Evolutionary conservation across 139 green algal genomes (phyloP), one percentile per base, ranked within the genome.

Genomic region (Volvox reticuliferus): DNA sequence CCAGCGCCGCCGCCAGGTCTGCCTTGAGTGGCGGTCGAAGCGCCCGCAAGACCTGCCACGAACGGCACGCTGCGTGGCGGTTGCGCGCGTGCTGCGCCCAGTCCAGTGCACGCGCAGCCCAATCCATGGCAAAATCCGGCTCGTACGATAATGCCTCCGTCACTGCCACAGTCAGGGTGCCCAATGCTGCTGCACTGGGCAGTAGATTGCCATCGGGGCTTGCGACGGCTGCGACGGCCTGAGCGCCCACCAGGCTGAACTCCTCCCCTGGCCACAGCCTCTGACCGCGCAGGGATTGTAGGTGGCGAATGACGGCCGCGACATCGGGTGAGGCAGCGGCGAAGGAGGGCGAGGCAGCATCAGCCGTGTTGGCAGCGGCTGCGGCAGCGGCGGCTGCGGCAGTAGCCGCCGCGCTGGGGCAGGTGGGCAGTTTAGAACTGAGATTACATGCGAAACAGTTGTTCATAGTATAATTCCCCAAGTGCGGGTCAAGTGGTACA

Each of bases 241-340:
- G n/a, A 0, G 79, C 12, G 28, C 88, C 79, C 1, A 61, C 76
- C 63, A 82, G 63, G 37, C 44, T 50, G 75, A 62, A 44, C 62
- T 97, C 93, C 93, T 99, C 95, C 35, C 94, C 91, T 0, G 92
- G 76, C 97, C 97, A 99, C 91, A 99, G 92, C 55, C 91, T 93
- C 36, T 95, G 93, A 5, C 96, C 97, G 20, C 95, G 90, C 91
- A 97, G 94, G 16, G 93, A 93, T 93, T 98, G 97, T 76, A 99
- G 94, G 92, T 97, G 94, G 12, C 92, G 85, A 0, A 89, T 71
- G 36, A 89, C 65, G 28, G 37, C 24, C 24, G 63, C 16, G 22
- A 88, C 65, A 14, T 79, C 17, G 61, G 61, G 20, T 13, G 65
- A 13, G 20, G 65, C 82, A 67, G 65, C 24, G 82, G 82, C 82